Evolutionary conservation across 305 asterid genomes (phyloP), one percentile per base, ranked within the genome.

Genomic region (Coffea humblotiana): DNA sequence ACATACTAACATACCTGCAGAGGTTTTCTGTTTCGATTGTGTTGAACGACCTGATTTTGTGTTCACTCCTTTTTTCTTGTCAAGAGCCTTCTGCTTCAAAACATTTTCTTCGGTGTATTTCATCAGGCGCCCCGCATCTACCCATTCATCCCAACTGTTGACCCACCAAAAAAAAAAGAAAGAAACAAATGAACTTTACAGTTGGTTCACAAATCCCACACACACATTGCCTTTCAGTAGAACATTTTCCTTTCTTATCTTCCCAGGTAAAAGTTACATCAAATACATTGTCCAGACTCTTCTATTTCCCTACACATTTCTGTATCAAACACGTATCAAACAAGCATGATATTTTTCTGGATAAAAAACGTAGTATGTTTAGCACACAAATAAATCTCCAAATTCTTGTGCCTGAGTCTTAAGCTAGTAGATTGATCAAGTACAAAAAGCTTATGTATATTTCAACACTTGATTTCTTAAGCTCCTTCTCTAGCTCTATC

Each of bases 101-200:
- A 90, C 88, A 78, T 94, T 96, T 84, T 94, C 98, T 81, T 88
- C 91, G 66, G 92, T 93, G 88, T 79, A 80, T 85, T 96, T 96
- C 94, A 96, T 84, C 93, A 96, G 76, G 80, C 98, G 97, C 80
- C 89, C 95, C 77, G 84, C 83, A 78, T 92, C 93, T 80, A 96
- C 98, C 98, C 98, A 96, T 87, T 94, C 99, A 87, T 96, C 99
- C 98, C 97, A 96, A 86, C 99, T 96, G 89, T 86, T 81, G 86
- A 77, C 79, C 15, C 43, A 40, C 43, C 43, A 40, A 40, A 49
- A 49, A 49, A 49, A 10, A 8, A 14, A 32, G 32, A 14, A 2
- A 2, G 1, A 85, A 85, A 79, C 82, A 82, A 80, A 81, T 19
- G 83, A 80, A 74, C 43, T 78, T 83, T 48, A 82, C 70, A 81